Evolutionary conservation across 73 alveolate genomes (phyloP).

Genomic region (Effrenium voratum): DNA sequence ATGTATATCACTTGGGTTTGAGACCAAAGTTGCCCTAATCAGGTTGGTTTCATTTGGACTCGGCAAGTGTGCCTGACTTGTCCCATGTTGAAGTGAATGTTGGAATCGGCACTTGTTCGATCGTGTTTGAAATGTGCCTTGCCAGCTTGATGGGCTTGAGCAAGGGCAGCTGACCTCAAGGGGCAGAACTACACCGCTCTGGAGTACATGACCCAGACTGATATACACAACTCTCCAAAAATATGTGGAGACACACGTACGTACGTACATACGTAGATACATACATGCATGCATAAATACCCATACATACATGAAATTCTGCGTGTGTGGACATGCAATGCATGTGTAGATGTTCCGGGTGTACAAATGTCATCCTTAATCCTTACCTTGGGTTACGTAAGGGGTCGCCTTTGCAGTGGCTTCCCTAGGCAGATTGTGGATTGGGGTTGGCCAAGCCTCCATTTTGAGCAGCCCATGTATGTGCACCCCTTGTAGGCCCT

Average conservation of each 20-base stretch:
- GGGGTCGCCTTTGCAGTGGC: too few relatives aligned
- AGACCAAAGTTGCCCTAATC: too few relatives aligned
- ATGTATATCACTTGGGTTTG: too few relatives aligned
- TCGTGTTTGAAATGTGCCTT: not conserved
- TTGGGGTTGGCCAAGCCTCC: too few relatives aligned
- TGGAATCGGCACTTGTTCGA: not conserved
- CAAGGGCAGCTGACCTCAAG: not conserved
- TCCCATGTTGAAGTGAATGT: not conserved
- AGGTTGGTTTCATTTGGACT: not conserved
- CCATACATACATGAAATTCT: not conserved
- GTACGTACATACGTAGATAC: not conserved
- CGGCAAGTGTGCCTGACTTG: not conserved
- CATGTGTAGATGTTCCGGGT: not conserved
- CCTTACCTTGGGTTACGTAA: too few relatives aligned
- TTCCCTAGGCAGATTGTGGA: too few relatives aligned
- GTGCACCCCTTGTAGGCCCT: too few relatives aligned
- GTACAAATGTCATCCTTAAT: too few relatives aligned
- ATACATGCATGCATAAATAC: not conserved
- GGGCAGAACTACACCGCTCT: not conserved
- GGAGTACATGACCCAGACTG: not conserved
- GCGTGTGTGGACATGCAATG: not conserved
- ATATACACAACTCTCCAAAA: not conserved
- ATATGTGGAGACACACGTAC: not conserved
- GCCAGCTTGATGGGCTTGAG: not conserved
- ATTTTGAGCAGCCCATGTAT: too few relatives aligned